A percentile compares a stretch with the other conserved stretches of the same genome.
These are phyloP conservation scores for Kuraishia ogatae DNA, from an alignment of 805 yeast genomes.

Conservation along the genomic window DNA sequence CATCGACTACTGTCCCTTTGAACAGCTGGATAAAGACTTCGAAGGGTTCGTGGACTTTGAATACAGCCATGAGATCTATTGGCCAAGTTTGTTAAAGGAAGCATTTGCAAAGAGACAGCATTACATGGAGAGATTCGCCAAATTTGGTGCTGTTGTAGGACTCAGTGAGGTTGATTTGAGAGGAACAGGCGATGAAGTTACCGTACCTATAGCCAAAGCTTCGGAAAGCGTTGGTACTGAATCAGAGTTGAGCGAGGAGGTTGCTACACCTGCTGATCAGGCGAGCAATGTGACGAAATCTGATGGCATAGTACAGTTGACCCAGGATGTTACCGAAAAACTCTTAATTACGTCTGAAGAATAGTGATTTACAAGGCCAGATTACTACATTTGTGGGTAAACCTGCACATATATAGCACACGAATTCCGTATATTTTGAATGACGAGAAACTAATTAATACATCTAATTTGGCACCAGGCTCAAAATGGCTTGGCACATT, in stretches of 20 bases:
- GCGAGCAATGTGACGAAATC: not conserved
- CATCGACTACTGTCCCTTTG: slow-evolving; percentile 68
- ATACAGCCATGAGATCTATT: slow-evolving; percentile 72
- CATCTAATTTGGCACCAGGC: not conserved
- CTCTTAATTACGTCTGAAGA: not conserved
- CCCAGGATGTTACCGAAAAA: not conserved
- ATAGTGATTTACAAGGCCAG: too few species aligned
- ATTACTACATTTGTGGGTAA: not conserved
- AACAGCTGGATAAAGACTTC: slow-evolving; percentile 74
- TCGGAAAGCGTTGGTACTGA: not conserved
- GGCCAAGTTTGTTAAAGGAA: slow-evolving; percentile 61
- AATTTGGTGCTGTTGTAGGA: slow-evolving; percentile 69
- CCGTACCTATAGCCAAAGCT: not conserved
- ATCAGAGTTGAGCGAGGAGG: not conserved
- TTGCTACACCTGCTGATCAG: not conserved
- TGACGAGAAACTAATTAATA: not conserved
- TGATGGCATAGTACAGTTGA: not conserved
- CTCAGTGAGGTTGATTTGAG: slow-evolving; percentile 78
- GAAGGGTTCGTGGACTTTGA: slow-evolving; percentile 84
- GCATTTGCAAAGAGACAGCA: slow-evolving; percentile 49
- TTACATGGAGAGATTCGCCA: slow-evolving; percentile 60
- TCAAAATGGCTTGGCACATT: slow-evolving; percentile 84
- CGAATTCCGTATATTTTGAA: not conserved
- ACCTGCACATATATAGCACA: not conserved
- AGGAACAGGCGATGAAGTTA: slow-evolving; percentile 16